A percentile compares a stretch with the other conserved stretches of the same genome.
Conservation (phyloP, 2,329 filamentous ascomycete genomes). For the Fusarium foetens region DNA sequence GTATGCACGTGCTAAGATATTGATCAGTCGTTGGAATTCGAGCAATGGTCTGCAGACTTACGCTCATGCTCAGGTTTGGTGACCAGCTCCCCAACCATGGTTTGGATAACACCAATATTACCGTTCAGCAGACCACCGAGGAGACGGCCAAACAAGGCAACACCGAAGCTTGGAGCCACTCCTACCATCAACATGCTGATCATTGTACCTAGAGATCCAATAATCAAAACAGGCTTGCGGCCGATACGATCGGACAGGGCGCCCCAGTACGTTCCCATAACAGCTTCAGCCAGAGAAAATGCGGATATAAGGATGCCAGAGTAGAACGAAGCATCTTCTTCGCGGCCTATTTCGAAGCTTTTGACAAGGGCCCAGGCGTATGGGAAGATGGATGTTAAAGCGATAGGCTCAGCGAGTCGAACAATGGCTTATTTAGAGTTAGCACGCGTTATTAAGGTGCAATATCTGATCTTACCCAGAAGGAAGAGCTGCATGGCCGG, state of each 20-base stretch:
- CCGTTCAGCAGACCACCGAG: slow-evolving; percentile 88
- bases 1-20: slow-evolving; percentile 76
- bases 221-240: slow-evolving; percentile 83
- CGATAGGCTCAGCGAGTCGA: slow-evolving; percentile 90
- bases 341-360: slow-evolving; percentile 76
- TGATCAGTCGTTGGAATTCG: slow-evolving; percentile 1
- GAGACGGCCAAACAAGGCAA: slow-evolving; percentile 79
- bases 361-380: slow-evolving; percentile 89
- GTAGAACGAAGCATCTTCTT: slow-evolving; percentile 84
- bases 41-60: slow-evolving; percentile 58
- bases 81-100: slow-evolving; percentile 91
- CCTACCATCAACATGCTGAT: slow-evolving; percentile 85
- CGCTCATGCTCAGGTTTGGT: slow-evolving; percentile 86
- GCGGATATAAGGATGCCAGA: slow-evolving; percentile 88
- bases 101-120: slow-evolving; percentile 91
- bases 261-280: slow-evolving; percentile 91
- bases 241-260: slow-evolving; percentile 82
- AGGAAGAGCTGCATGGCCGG: slow-evolving; percentile 85
- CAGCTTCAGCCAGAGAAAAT: slow-evolving; percentile 82
- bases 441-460: slow-evolving; percentile 56
- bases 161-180: slow-evolving; percentile 83
- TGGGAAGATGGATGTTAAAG: slow-evolving; percentile 91
- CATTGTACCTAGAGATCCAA: slow-evolving; percentile 85
- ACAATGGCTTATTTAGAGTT: slow-evolving; percentile 76
- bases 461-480: slow-evolving; percentile 69